A percentile compares a stretch with the other conserved stretches of the same genome.
phyloP scores from a whole-genome alignment of 2,329 filamentous ascomycete species.

The Ascochyta viciae-villosae region DNA sequence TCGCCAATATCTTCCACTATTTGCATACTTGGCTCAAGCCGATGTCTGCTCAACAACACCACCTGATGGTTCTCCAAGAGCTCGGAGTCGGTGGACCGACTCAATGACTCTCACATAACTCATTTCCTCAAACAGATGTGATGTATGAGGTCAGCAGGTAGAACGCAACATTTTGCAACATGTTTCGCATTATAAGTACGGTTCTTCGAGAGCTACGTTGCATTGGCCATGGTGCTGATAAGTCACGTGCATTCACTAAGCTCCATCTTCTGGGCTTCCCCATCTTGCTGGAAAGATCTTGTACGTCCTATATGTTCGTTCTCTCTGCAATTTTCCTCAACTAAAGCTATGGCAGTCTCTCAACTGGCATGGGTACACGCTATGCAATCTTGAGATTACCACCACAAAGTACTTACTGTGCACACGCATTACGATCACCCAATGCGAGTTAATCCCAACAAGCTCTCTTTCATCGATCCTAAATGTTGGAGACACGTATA shows the following conservation, averaged over 20 bases:
- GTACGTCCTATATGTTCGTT: conserved; percentile 36
- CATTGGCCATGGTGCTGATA: neutral
- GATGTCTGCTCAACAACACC: neutral
- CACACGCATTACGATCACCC: conserved; percentile 36
- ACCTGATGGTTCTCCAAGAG: conserved; percentile 10
- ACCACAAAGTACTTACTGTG: conserved; percentile 27
- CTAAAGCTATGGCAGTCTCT: conserved; percentile 34
- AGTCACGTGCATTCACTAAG: neutral
- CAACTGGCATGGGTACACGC: conserved; percentile 35
- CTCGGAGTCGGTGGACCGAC: neutral
- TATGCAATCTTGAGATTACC: conserved; percentile 31
- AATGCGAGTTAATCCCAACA: conserved; percentile 37
- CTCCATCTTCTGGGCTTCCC: conserved; percentile 5
- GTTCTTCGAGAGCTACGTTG: neutral
- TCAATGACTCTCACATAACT: neutral
- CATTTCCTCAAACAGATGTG: no score
- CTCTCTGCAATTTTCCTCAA: conserved; percentile 34
- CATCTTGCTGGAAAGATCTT: conserved; percentile 18
- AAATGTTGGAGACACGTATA: conserved; percentile 39
- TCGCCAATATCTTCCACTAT: neutral
- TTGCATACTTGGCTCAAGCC: conserved; percentile 1
- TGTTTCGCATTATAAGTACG: neutral
- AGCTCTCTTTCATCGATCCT: conserved; percentile 33
- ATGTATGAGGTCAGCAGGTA: no score
- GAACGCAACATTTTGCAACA: conserved; percentile 29